Percentiles rank a stretch among this genome's conserved stretches.
Evolutionary conservation across 2,329 filamentous ascomycete species (phyloP).

Genomic region (Didymella glomerata): DNA sequence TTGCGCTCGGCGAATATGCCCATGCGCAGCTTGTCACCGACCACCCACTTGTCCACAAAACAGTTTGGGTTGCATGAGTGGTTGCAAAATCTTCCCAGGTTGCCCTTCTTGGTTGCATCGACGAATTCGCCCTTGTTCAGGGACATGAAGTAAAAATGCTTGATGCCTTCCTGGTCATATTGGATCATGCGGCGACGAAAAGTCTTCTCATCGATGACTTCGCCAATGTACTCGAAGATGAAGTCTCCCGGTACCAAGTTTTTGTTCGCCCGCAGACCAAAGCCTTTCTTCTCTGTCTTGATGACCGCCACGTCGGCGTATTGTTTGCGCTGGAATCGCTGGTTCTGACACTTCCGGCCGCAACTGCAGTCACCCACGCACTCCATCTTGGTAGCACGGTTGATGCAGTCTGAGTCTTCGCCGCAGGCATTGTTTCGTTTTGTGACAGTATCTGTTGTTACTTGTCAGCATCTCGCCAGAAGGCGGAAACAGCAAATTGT

Average conservation of each 20-base stretch:
- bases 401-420: constrained; percentile 98
- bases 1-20: constrained; percentile 92
- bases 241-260: constrained; percentile 85
- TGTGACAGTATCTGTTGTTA: constrained; percentile 57
- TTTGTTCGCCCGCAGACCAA: constrained; percentile 82
- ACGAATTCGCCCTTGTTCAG: constrained; percentile 96
- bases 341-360: constrained; percentile 87
- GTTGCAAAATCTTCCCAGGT: constrained; percentile 96
- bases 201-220: constrained; percentile 92
- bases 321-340: constrained; percentile 88
- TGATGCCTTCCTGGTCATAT: constrained; percentile 96
- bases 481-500: background rate
- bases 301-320: constrained; percentile 94
- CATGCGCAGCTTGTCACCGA: constrained; percentile 97
- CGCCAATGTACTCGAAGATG: constrained; percentile 97
- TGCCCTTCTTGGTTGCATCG: constrained; percentile 95
- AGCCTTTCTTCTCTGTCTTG: constrained; percentile 98
- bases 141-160: constrained; percentile 99
- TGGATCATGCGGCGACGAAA: constrained; percentile 91
- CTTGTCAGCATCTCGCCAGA: constrained; percentile 43
- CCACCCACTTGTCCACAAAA: constrained; percentile 99
- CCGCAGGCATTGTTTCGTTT: constrained; percentile 83
- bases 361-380: constrained; percentile 89
- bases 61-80: constrained; percentile 99
- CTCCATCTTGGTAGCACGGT: constrained; percentile 97